Conservation (phyloP, 202 grass and related monocot genomes). For the Elaeis oleifera region DNA sequence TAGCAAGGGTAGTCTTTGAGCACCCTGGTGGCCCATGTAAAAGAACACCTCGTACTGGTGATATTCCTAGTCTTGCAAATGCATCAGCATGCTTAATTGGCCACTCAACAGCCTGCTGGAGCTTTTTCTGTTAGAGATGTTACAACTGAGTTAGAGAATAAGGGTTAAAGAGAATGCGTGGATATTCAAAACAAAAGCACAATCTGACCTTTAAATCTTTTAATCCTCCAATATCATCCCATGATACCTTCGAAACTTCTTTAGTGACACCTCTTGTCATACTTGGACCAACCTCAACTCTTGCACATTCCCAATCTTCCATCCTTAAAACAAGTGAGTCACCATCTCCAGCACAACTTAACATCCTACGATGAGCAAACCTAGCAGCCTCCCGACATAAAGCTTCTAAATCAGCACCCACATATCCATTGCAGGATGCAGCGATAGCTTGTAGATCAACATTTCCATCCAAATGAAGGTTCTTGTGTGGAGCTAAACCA, state of each 20-base stretch:
- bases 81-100: constrained; percentile 69
- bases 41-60: constrained; percentile 73
- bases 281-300: constrained; percentile 49
- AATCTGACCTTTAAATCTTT: constrained; percentile 66
- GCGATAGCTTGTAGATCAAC: constrained; percentile 69
- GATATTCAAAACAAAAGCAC: neutral
- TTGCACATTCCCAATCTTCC: constrained; percentile 75
- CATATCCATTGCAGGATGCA: constrained; percentile 83
- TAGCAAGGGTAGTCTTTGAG: constrained; percentile 84
- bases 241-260: constrained; percentile 63
- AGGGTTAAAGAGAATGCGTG: neutral
- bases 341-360: constrained; percentile 22
- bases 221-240: constrained; percentile 93
- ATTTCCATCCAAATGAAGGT: constrained; percentile 50
- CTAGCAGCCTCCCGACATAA: constrained; percentile 63
- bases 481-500: constrained; percentile 68
- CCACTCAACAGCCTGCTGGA: constrained; percentile 83
- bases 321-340: constrained; percentile 34
- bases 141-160: neutral
- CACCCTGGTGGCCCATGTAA: constrained; percentile 83
- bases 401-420: constrained; percentile 80
- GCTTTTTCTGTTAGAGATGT: constrained; percentile 50
- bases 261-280: constrained; percentile 73
- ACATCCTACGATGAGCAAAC: constrained; percentile 45
- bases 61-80: constrained; percentile 77